Evolutionary conservation across 768 basidiomycete species (phyloP).

Genomic region (Grammothele lineata): DNA sequence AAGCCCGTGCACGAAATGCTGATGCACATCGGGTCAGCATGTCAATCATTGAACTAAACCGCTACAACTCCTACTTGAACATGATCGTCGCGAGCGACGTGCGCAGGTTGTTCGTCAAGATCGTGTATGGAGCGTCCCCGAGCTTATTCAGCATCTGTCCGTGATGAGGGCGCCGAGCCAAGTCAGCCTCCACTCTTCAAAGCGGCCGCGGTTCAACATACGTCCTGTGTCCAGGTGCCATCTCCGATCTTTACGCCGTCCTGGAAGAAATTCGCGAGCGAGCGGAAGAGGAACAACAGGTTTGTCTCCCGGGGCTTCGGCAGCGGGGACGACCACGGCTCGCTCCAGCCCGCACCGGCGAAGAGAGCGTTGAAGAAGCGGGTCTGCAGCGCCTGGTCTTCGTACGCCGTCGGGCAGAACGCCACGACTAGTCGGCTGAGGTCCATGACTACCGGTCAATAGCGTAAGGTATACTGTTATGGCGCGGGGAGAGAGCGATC

Average conservation of each 20-base stretch:
- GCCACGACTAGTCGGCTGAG: constrained; percentile 73
- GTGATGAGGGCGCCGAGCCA: background rate
- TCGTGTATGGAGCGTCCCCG: constrained; percentile 43
- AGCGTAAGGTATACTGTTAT: no score
- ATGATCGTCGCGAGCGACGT: constrained; percentile 77
- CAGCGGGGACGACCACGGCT: constrained; percentile 50
- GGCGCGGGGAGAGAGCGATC: no score
- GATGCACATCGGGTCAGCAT: constrained; percentile 1
- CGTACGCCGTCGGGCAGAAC: constrained; percentile 52
- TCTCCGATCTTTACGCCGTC: constrained; percentile 42
- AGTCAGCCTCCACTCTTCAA: background rate
- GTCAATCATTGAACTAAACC: background rate
- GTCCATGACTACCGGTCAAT: constrained; percentile 64
- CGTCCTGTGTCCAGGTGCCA: constrained; percentile 50
- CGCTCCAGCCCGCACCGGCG: constrained; percentile 61
- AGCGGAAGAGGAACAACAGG: constrained; percentile 71
- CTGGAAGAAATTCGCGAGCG: constrained; percentile 75
- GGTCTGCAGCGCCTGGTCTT: constrained; percentile 38
- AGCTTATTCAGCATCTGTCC: constrained; percentile 57
- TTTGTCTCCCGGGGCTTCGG: constrained; percentile 82
- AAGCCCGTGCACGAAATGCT: constrained; percentile 65
- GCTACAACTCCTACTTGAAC: constrained; percentile 92
- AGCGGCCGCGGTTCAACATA: constrained; percentile 22
- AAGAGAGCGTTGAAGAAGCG: constrained; percentile 61
- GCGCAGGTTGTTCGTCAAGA: constrained; percentile 65